Conservation (phyloP, 1,284 basidiomycete genomes). For the Fomitopsis betulina region DNA sequence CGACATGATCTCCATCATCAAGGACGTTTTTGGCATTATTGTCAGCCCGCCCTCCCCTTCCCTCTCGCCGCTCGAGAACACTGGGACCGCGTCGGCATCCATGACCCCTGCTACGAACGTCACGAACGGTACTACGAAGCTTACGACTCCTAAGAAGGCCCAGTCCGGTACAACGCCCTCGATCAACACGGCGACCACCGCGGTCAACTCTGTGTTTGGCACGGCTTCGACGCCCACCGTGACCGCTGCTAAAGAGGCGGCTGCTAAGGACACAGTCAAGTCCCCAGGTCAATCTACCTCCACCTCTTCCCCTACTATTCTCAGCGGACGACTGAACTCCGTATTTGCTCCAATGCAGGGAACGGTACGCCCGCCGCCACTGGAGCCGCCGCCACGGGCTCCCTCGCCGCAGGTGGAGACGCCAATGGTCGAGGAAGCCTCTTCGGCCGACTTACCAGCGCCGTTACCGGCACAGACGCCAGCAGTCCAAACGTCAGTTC, state of each 20-base stretch:
- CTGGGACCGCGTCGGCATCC: constrained; percentile 15
- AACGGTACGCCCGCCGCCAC: constrained; percentile 6
- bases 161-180: neutral
- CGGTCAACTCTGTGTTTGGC: neutral
- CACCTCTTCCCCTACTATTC: constrained; percentile 14
- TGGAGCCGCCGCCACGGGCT: constrained; percentile 1
- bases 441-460: constrained; percentile 3
- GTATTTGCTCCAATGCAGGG: constrained; percentile 19
- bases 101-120: constrained; percentile 8
- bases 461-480: neutral
- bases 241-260: no score
- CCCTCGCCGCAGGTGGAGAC: constrained; percentile 6
- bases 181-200: neutral
- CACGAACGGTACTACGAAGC: constrained; percentile 1
- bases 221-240: constrained; percentile 4
- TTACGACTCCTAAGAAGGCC: neutral
- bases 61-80: constrained; percentile 22
- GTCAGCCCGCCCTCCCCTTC: constrained; percentile 23
- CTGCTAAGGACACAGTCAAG: constrained; percentile 3
- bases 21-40: constrained; percentile 28
- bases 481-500: constrained; percentile 1
- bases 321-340: constrained; percentile 20
- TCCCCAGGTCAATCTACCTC: constrained; percentile 20
- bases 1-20: constrained; percentile 32
- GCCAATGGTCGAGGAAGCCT: constrained; percentile 10